These are phyloP conservation scores for Artemisia annua DNA, from an alignment of 129 eudicot genomes.

Conservation along the genomic window DNA sequence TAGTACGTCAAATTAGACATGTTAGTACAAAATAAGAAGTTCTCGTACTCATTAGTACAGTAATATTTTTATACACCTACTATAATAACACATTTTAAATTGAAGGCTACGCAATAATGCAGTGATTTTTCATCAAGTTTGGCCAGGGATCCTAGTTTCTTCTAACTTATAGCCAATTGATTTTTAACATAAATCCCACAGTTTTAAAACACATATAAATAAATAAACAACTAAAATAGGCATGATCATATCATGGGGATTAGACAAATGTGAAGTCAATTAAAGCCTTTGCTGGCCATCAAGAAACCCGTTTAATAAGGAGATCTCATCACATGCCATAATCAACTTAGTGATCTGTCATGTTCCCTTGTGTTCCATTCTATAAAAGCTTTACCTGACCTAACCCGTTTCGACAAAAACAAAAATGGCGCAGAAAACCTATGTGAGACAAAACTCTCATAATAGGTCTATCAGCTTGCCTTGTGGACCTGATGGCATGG, in stretches of 20 bases:
- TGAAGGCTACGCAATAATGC: no score
- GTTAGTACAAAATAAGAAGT: no score
- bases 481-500: slow-evolving; percentile 39
- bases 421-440: slow-evolving; percentile 32
- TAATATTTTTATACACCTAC: no score
- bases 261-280: slow-evolving; percentile 35
- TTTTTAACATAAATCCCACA: slow-evolving; percentile 8
- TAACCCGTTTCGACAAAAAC: slow-evolving; percentile 23
- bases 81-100: no score
- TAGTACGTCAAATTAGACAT: no score
- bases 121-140: neutral
- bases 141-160: neutral
- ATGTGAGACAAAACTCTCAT: slow-evolving; percentile 41
- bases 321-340: slow-evolving; percentile 46
- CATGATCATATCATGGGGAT: slow-evolving; percentile 32
- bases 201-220: neutral
- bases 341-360: slow-evolving; percentile 37
- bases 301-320: slow-evolving; percentile 38
- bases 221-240: slow-evolving; percentile 1
- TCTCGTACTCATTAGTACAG: no score
- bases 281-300: slow-evolving; percentile 42
- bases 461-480: slow-evolving; percentile 40
- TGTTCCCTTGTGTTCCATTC: slow-evolving; percentile 34
- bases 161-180: neutral
- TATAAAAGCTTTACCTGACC: slow-evolving; percentile 22